Evolutionary conservation across 1,284 basidiomycete species (phyloP).

Genomic region (Tilletia setariae): DNA sequence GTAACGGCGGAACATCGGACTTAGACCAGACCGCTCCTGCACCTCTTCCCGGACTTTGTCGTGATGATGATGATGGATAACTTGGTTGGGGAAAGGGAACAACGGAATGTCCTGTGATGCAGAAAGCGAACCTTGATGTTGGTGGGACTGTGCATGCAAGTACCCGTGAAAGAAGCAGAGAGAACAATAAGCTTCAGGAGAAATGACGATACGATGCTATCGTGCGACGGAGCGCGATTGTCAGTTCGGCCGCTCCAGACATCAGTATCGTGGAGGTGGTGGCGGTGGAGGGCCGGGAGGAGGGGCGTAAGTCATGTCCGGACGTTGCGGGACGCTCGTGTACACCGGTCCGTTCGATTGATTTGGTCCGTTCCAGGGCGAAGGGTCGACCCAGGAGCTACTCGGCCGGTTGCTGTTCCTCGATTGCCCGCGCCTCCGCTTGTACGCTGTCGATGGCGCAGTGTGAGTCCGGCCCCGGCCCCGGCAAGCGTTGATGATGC

Average conservation of each 20-base stretch:
- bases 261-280: background rate
- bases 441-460: constrained; percentile 1
- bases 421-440: background rate
- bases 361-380: constrained; percentile 16
- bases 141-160: background rate
- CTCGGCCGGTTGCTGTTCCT: background rate
- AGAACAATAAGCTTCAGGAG: no score
- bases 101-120: background rate
- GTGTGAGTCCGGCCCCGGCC: background rate
- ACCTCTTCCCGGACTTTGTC: no score
- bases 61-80: no score
- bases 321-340: background rate
- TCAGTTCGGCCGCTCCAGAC: background rate
- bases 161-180: background rate
- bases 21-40: no score
- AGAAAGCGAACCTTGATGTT: background rate
- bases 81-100: background rate
- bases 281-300: constrained; percentile 9
- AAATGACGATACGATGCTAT: no score
- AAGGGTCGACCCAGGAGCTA: constrained; percentile 17
- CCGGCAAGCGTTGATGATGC: constrained; percentile 24
- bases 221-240: background rate
- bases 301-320: constrained; percentile 1
- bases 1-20: no score
- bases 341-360: background rate